phyloP scores from a whole-genome alignment of 257 asterid species.

The Plantago major region DNA sequence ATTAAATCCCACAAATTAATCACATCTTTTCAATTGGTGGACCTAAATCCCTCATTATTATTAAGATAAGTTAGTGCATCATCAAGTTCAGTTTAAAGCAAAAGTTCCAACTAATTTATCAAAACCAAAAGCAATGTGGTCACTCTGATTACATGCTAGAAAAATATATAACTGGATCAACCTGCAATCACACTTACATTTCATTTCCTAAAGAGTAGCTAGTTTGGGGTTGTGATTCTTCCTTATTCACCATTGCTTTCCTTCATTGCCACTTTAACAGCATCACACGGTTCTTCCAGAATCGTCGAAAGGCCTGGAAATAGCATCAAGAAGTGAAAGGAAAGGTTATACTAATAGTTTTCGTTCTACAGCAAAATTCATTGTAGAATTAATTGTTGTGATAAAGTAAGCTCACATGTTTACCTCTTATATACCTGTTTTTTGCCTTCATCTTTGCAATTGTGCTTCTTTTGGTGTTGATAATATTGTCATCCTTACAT shows the following conservation, averaged over 20 bases:
- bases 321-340: neutral
- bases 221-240: constrained; percentile 13
- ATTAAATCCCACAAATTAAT: neutral
- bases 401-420: neutral
- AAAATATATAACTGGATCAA: constrained; percentile 8
- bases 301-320: constrained; percentile 44
- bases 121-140: neutral
- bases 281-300: constrained; percentile 41
- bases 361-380: neutral
- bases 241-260: constrained; percentile 26
- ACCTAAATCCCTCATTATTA: no score
- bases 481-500: constrained; percentile 10
- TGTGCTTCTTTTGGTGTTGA: neutral
- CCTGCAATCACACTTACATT: neutral
- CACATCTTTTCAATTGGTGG: neutral
- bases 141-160: constrained; percentile 16
- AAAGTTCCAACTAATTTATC: neutral
- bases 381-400: no score
- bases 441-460: constrained; percentile 23
- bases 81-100: constrained; percentile 4
- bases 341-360: neutral
- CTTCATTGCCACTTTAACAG: constrained; percentile 28
- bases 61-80: neutral
- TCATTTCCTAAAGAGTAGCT: constrained; percentile 2
- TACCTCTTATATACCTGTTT: constrained; percentile 39